Evolutionary conservation across 805 yeast genomes (phyloP).

Genomic region (Metschnikowia lachancei): DNA sequence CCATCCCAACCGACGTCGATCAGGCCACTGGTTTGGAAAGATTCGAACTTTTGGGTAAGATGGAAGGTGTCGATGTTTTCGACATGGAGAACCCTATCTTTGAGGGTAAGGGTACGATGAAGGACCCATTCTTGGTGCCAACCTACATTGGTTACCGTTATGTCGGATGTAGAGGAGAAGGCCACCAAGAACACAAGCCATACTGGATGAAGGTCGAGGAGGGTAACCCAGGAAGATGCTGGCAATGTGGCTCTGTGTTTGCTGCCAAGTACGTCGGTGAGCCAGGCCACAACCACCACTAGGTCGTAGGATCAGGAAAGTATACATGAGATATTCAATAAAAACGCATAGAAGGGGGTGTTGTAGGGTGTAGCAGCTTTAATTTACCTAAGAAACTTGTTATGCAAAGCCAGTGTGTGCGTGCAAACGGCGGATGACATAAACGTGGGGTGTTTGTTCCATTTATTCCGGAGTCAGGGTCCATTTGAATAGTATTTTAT

Average conservation of each 20-base stretch:
- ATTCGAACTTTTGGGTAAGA: constrained; percentile 87
- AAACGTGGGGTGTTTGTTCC: too few relatives aligned
- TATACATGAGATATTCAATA: constrained; percentile 4
- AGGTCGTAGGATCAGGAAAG: constrained; percentile 1
- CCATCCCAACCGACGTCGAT: constrained; percentile 89
- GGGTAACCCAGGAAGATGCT: constrained; percentile 86
- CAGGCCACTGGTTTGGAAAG: constrained; percentile 99
- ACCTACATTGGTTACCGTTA: constrained; percentile 90
- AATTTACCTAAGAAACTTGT: too few relatives aligned
- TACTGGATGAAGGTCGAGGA: constrained; percentile 90
- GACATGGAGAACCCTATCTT: constrained; percentile 86
- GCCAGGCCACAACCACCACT: constrained; percentile 60
- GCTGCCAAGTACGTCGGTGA: constrained; percentile 85
- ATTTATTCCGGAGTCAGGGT: too few relatives aligned
- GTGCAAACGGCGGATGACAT: too few relatives aligned
- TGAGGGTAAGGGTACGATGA: constrained; percentile 86
- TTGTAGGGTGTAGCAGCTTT: background rate
- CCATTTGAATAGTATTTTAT: too few relatives aligned
- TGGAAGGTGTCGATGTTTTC: constrained; percentile 92
- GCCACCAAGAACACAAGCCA: constrained; percentile 86
- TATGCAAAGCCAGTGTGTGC: too few relatives aligned
- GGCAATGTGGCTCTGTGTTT: constrained; percentile 98
- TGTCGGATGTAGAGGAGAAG: constrained; percentile 96
- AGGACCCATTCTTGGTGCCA: constrained; percentile 85
- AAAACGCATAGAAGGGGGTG: background rate